Evolutionary conservation across 1,139 yeast species (phyloP).

Genomic region (Blastobotrys indianensis): DNA sequence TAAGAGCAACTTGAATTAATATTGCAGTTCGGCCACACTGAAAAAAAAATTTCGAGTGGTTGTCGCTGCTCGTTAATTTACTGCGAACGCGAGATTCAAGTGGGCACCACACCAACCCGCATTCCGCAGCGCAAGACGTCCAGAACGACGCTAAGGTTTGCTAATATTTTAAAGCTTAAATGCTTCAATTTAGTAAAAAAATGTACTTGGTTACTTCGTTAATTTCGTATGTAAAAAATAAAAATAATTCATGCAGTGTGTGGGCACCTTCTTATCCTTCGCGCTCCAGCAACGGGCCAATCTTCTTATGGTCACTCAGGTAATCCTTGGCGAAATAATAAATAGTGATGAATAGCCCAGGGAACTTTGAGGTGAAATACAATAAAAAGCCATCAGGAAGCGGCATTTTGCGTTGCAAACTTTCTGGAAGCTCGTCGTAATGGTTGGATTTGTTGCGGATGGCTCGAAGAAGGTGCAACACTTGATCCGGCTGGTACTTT

Average conservation of each 20-base stretch:
- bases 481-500: slow-evolving; percentile 69
- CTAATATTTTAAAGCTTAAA: too few species aligned
- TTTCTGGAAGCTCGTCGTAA: slow-evolving; percentile 77
- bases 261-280: not conserved
- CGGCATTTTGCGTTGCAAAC: slow-evolving; percentile 55
- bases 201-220: too few species aligned
- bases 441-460: slow-evolving; percentile 90
- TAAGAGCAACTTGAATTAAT: not conserved
- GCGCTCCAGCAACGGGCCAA: not conserved
- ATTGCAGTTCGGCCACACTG: too few species aligned
- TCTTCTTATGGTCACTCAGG: slow-evolving; percentile 36
- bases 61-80: too few species aligned
- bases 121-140: too few species aligned
- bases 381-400: slow-evolving; percentile 77
- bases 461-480: slow-evolving; percentile 84
- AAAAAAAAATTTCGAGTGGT: too few species aligned
- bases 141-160: too few species aligned
- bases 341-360: slow-evolving; percentile 68
- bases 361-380: slow-evolving; percentile 71
- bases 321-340: slow-evolving; percentile 58
- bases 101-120: too few species aligned
- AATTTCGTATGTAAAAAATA: too few species aligned
- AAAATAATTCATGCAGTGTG: too few species aligned
- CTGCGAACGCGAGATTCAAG: too few species aligned
- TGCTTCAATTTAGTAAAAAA: too few species aligned